Evolutionary conservation across 2,329 filamentous ascomycete species (phyloP).

Genomic region (Ramularia endophylla): DNA sequence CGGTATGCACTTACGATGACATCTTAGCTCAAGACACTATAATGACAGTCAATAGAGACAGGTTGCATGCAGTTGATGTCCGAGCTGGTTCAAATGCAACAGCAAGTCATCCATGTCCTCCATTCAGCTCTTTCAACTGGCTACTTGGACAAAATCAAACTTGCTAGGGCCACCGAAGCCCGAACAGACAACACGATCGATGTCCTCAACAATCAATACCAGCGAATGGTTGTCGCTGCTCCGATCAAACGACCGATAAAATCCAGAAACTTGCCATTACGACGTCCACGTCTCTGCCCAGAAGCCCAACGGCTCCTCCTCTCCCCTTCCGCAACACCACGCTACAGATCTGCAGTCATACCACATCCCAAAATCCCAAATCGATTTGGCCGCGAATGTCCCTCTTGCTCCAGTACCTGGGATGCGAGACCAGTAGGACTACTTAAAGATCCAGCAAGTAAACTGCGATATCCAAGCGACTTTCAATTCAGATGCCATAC

Average conservation of each 20-base stretch:
- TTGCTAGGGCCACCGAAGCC: neutral
- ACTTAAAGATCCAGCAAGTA: neutral
- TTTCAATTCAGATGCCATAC: conserved; percentile 1
- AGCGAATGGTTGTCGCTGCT: neutral
- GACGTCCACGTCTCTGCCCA: neutral
- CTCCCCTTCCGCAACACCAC: neutral
- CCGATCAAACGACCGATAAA: neutral
- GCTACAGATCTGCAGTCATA: neutral
- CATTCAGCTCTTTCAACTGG: neutral
- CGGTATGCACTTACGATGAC: neutral
- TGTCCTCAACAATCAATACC: neutral
- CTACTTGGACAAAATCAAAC: neutral
- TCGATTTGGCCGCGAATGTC: neutral
- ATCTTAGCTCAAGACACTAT: neutral
- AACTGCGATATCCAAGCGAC: conserved; percentile 1
- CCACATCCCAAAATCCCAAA: neutral
- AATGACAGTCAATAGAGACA: neutral
- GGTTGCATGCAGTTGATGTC: conserved; percentile 1
- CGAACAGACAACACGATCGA: neutral
- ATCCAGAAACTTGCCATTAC: neutral
- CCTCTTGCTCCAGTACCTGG: neutral
- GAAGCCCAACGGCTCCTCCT: neutral
- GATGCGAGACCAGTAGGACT: neutral
- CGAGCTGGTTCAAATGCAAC: neutral
- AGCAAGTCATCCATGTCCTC: neutral